A percentile compares a stretch with the other conserved stretches of the same genome.
phyloP scores from a whole-genome alignment of 2,329 filamentous ascomycete species.

The Trichoderma atroviride region DNA sequence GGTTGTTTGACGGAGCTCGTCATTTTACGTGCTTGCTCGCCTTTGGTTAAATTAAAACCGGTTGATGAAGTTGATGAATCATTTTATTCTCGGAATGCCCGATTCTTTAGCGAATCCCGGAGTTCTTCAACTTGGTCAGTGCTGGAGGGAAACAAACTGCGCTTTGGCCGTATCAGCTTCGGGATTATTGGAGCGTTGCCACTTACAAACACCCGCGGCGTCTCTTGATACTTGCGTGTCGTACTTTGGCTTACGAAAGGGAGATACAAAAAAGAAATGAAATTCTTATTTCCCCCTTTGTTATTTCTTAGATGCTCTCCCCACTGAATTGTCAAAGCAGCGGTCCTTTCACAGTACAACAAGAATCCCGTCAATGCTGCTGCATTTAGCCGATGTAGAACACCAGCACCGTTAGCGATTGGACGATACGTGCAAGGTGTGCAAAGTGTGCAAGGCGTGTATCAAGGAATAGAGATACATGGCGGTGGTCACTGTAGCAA shows the following conservation, averaged over 20 bases:
- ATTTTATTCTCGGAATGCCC: not conserved
- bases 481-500: not conserved
- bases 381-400: conserved; percentile 17
- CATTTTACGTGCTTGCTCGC: not conserved
- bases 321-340: conserved; percentile 13
- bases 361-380: conserved; percentile 5
- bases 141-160: not conserved
- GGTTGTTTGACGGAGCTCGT: not conserved
- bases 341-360: not conserved
- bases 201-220: not conserved
- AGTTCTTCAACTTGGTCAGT: not conserved
- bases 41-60: not conserved
- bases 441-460: not conserved
- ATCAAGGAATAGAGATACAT: not conserved
- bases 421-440: not conserved
- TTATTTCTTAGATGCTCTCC: not conserved
- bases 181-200: not conserved
- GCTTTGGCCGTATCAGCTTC: not conserved
- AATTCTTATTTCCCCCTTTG: not conserved
- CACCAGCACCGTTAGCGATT: conserved; percentile 22
- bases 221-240: not conserved
- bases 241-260: not conserved
- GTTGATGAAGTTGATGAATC: not conserved
- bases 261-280: too few species aligned
- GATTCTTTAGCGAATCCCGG: not conserved